Base-by-base conservation (phyloP, 768 basidiomycete genomes). In the Mrakia hoshinonis region DNA sequence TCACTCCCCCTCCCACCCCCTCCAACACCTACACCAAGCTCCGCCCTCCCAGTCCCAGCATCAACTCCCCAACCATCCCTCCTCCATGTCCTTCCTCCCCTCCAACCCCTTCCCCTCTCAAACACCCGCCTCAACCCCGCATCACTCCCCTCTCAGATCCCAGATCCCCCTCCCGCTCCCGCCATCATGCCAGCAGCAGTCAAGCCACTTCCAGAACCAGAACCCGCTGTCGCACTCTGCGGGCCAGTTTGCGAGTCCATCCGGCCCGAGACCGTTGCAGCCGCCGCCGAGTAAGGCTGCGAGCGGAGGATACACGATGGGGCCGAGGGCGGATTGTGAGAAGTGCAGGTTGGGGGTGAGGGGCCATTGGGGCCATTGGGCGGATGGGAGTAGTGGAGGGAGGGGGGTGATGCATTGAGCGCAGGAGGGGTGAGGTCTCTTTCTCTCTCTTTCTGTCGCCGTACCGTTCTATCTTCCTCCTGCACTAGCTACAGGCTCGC, bases 251-350 rank as follows among this genome's bases (percentile, higher is more conserved):
- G 47, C 38, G 31, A 49, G 7, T n/a, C 49, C 29, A 58, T 58
- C 48, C 36, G 34, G 34, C 13, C 55, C 55, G 0, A 15, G 68
- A 22, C 68, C 68, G 4, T 34, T 69, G 15, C 68, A 69, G 38
- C 68, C 68, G 22, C 68, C 68, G 6, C 12, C 68, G 60, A 31
- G 60, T 24, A 55, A 60, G 22, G n/a, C 55, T 9, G 31, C 9
- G 15, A 13, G 29, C n/a, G 26, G 18, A n/a, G 48, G 47, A 5
- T 74, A 70, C 55, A 58, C 73, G 58, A 74, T 74, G 73, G 73
- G 73, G 10, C 73, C 73, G 20, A 52, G 69, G n/a, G 64, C 69
- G 20, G 73, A 74, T 54, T 74, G 73, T 58, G 69, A 74, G 38
- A 74, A 70, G 43, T 74, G 73, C 51, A 11, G 43, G 31, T 9